Evolutionary conservation across 805 yeast genomes (phyloP).

Genomic region (Candida glaebosa): DNA sequence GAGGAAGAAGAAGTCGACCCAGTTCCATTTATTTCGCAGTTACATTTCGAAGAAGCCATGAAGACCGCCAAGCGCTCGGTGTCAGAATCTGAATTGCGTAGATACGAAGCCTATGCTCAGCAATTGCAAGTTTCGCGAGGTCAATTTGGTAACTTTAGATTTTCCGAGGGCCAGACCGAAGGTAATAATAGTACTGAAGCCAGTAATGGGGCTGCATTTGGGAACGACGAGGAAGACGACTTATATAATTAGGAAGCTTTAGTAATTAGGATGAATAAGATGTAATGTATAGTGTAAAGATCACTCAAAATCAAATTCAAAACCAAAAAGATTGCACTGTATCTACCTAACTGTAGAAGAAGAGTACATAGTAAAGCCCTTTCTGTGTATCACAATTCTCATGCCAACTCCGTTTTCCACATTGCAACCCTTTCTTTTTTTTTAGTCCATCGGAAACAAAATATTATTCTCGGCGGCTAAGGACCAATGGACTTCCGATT

Average conservation of each 20-base stretch:
- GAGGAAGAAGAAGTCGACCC: conserved; percentile 83
- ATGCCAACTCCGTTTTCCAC: neutral
- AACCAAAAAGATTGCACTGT: too few relatives aligned
- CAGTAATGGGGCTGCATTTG: conserved; percentile 42
- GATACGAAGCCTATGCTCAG: conserved; percentile 97
- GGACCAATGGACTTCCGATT: neutral
- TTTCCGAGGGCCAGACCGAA: conserved; percentile 47
- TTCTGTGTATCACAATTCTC: too few relatives aligned
- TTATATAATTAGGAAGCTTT: conserved; percentile 50
- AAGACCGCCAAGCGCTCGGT: conserved; percentile 98
- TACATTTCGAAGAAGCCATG: conserved; percentile 99
- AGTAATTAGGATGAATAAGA: neutral
- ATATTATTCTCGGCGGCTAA: neutral
- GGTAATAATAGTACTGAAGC: conserved; percentile 14
- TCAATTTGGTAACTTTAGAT: conserved; percentile 85
- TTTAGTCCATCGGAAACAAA: too few relatives aligned
- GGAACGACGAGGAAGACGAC: conserved; percentile 57
- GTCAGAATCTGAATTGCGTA: conserved; percentile 94
- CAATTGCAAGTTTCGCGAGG: conserved; percentile 96
- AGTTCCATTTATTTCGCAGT: conserved; percentile 91
- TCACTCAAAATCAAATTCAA: neutral
- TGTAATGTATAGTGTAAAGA: too few relatives aligned
- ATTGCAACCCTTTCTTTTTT: neutral
- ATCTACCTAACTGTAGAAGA: too few relatives aligned
- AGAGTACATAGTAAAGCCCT: too few relatives aligned